Evolutionary conservation across 202 grass and related monocot genomes (phyloP), one percentile per base, ranked within the genome.

Genomic region (Eragrostis tef): DNA sequence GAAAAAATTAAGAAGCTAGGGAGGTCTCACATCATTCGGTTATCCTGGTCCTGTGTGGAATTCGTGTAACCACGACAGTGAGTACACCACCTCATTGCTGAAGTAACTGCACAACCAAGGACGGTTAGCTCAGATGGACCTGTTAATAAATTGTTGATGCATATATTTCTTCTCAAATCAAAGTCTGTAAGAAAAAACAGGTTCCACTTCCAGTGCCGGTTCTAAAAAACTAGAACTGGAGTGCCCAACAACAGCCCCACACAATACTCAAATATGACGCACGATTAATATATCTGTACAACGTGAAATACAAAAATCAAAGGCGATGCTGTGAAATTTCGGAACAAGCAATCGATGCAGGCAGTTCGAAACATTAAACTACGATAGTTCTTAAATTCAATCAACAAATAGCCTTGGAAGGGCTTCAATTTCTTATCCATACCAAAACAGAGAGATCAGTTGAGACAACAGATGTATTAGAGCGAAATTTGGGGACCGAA

Each of bases 71-170:
- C 85, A 29, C 52, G 83, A 73, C 89, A 97, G 21, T 97, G 94
- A 86, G 56, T 83, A 54, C 94, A 97, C 27, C 89, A 93, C 65
- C 73, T 46, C 89, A 94, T 97, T 73, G 75, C 50, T 69, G 60
- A 74, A 74, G 7, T 45, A 66, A 16, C 56, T 44, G 41, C 14
- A 64, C 46, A 13, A 4, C 13, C 11, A 26, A 24, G 6, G 21
- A 74, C 50, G 47, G 39, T 73, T 69, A 74, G 71, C 61, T 74
- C 22, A 17, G 5, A 49, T 88, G 15, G 74, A 75, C 17, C 81
- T 84, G 68, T 19, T 84, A 67, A 13, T 1, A 67, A 87, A 57
- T 42, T 74, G 34, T 39, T 39, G 4, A 39, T 39, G 34, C 34
- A 39, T 39, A 39, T 39, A 39, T 39, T 39, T 39, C 34, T 39